A percentile compares a stretch with the other conserved stretches of the same genome.
Conservation (phyloP, 176 grass and related monocot species). For the Aechmea fasciata region DNA sequence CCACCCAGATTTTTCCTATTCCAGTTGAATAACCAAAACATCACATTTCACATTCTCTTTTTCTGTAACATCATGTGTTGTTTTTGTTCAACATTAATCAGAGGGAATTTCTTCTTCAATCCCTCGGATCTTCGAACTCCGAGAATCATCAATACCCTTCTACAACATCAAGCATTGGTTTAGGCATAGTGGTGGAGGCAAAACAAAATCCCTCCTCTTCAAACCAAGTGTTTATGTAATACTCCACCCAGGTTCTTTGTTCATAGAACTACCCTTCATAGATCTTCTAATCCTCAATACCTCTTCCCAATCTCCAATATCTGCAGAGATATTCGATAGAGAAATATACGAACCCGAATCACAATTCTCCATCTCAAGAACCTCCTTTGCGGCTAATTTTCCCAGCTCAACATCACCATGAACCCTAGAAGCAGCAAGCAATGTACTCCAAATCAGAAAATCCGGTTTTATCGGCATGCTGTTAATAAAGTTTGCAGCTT, state of each 20-base stretch:
- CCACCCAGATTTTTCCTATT: no score
- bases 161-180: no score
- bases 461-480: conserved; percentile 52
- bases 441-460: conserved; percentile 59
- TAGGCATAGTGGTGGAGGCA: no score
- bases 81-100: no score
- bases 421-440: conserved; percentile 65
- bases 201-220: no score
- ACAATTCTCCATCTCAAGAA: conserved; percentile 35
- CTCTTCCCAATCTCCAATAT: conserved; percentile 56
- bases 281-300: conserved; percentile 53
- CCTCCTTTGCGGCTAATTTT: conserved; percentile 42
- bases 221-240: conserved; percentile 25
- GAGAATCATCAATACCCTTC: no score
- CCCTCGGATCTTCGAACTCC: no score
- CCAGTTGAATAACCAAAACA: no score
- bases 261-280: conserved; percentile 28
- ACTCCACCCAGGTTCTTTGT: conserved; percentile 64
- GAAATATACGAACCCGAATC: conserved; percentile 38
- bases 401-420: conserved; percentile 48
- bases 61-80: no score
- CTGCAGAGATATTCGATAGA: conserved; percentile 53
- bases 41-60: no score
- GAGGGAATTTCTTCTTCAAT: no score
- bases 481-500: conserved; percentile 49